Base-by-base conservation (phyloP, 2,329 filamentous ascomycete genomes). In the Tolypocladium inflatum region DNA sequence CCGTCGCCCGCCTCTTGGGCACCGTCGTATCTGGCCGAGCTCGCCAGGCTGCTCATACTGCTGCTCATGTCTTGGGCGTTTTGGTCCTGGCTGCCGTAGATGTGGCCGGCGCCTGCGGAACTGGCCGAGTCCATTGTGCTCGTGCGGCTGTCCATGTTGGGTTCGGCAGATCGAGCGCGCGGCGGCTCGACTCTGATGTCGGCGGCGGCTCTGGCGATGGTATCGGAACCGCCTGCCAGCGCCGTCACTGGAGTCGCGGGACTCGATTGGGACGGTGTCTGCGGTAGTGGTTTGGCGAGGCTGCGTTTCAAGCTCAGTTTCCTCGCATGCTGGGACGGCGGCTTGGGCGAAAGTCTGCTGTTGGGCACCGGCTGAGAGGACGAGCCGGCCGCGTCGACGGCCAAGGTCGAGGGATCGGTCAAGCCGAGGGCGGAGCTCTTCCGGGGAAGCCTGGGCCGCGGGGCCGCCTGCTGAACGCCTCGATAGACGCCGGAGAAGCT, bases 201-300 rank as follows among this genome's bases (percentile, higher is more conserved):
- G 26, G 26, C 45, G 45, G 23, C 15, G 7, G 26, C 9, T 51
- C 48, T 73, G 50, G 66, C 72, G 54, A 64, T 70, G 60, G 21
- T 19, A 30, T 41, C 52, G 13, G 23, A 26, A 10, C 37, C 52
- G 8, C 37, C 37, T 19, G 35, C 37, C n/a, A 26, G 23, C 37
- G 71, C 64, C 69, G 70, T 37, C 48, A 21, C 57, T 65, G 70
- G 60, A 63, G 68, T 57, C 64, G 62, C 60, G 54, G 63, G 64
- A 54, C 63, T 63, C 37, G 57, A 55, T 58, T 59, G 59, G 37
- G 56, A 74, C 33, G 81, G 80, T 30, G 80, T 75, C 60, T 78
- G 76, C 41, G 81, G 82, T 26, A 84, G 68, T 54, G 82, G 81
- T 68, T 85, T 85, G 64, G 77, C 76, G 62, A 84, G 80, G 64